Evolutionary conservation across 176 grass and related monocot species (phyloP).

Genomic region (Aegilops umbellulata): DNA sequence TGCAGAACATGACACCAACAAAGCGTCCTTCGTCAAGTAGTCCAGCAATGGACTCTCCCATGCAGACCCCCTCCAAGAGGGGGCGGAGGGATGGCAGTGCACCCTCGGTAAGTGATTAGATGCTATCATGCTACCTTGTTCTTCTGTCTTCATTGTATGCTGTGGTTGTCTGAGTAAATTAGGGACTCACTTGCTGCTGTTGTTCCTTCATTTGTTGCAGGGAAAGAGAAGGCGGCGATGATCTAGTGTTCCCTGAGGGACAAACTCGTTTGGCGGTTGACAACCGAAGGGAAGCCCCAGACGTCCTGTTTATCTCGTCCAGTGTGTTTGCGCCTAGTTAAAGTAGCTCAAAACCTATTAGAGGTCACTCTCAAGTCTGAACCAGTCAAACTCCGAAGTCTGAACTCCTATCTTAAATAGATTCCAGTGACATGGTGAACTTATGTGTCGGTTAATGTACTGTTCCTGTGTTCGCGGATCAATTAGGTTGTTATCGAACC

Average conservation of each 20-base stretch:
- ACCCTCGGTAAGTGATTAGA: conserved; percentile 37
- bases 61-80: conserved; percentile 47
- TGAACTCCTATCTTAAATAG: neutral
- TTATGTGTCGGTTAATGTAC: neutral
- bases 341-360: neutral
- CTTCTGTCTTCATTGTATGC: neutral
- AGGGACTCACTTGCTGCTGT: neutral
- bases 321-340: neutral
- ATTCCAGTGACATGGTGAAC: neutral
- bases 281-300: neutral
- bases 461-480: neutral
- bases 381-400: neutral
- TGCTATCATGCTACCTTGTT: neutral
- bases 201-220: neutral
- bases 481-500: neutral
- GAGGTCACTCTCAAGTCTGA: neutral
- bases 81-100: conserved; percentile 53
- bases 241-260: neutral
- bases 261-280: neutral
- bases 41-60: conserved; percentile 48
- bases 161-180: neutral
- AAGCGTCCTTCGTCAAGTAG: conserved; percentile 47
- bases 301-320: neutral
- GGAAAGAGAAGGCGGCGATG: conserved; percentile 35
- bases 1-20: conserved; percentile 58